Evolutionary conservation across 306 rosid species (phyloP).

Genomic region (Prunus salicina): DNA sequence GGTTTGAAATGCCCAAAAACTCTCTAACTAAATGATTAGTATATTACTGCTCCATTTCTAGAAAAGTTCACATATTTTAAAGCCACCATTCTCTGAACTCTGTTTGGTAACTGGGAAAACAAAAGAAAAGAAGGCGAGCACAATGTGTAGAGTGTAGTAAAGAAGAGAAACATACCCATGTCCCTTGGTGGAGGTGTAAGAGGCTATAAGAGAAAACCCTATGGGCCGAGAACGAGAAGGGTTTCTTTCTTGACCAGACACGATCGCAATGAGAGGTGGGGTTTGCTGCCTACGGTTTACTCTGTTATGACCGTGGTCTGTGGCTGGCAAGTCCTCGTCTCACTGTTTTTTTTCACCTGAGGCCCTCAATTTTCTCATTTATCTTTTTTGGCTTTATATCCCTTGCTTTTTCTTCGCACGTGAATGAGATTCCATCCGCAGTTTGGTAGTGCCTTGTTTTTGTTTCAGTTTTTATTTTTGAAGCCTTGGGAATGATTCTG

Average conservation of each 20-base stretch:
- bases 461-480: too few relatives aligned
- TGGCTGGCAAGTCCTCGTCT: background rate
- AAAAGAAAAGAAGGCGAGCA: background rate
- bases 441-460: too few relatives aligned
- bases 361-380: background rate
- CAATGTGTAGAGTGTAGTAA: background rate
- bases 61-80: background rate
- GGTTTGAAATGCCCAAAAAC: background rate
- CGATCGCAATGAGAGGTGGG: background rate
- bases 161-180: background rate
- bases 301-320: background rate
- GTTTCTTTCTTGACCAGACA: background rate
- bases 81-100: background rate
- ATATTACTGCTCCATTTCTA: background rate
- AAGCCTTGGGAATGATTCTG: too few relatives aligned
- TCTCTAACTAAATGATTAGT: background rate
- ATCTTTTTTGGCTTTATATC: background rate
- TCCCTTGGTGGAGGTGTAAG: background rate
- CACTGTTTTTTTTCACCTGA: too few relatives aligned
- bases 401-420: too few relatives aligned
- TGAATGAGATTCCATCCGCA: too few relatives aligned
- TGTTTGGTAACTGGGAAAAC: conserved; percentile 1
- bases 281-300: background rate
- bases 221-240: background rate
- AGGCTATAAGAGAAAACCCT: background rate